Conservation (phyloP, 345 rosid species). For the Rhodamnia rubescens region DNA sequence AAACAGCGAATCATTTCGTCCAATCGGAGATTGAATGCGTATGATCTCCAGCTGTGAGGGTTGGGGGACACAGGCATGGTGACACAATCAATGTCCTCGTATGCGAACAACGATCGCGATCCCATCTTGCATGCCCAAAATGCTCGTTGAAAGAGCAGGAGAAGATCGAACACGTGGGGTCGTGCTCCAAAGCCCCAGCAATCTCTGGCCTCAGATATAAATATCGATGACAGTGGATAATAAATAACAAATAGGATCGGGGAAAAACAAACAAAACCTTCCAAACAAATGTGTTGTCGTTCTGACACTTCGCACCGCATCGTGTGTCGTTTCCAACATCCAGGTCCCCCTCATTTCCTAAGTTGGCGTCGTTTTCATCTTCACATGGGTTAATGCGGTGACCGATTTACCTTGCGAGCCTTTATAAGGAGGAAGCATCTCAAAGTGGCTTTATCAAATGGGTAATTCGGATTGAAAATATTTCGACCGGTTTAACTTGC, state of each 20-base stretch:
- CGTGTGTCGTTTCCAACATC: not conserved
- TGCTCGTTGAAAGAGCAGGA: not conserved
- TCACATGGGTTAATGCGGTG: not conserved
- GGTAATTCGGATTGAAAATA: no score
- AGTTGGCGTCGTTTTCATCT: not conserved
- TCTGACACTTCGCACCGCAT: not conserved
- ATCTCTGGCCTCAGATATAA: not conserved
- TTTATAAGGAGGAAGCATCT: not conserved
- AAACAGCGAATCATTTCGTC: not conserved
- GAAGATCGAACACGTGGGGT: not conserved
- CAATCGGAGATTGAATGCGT: not conserved
- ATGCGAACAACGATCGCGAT: not conserved
- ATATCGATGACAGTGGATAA: no score
- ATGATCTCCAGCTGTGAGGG: not conserved
- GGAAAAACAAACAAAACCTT: not conserved
- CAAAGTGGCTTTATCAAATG: no score
- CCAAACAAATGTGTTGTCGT: not conserved
- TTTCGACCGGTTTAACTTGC: no score
- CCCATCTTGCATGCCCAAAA: not conserved
- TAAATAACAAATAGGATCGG: no score
- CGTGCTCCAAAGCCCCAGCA: not conserved
- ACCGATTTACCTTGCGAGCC: not conserved
- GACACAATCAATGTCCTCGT: not conserved
- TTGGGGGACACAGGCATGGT: not conserved
- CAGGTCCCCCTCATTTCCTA: not conserved